Evolutionary conservation across 2,329 filamentous ascomycete species (phyloP), one percentile per base, ranked within the genome.

Genomic region (Epichloe glyceriae): DNA sequence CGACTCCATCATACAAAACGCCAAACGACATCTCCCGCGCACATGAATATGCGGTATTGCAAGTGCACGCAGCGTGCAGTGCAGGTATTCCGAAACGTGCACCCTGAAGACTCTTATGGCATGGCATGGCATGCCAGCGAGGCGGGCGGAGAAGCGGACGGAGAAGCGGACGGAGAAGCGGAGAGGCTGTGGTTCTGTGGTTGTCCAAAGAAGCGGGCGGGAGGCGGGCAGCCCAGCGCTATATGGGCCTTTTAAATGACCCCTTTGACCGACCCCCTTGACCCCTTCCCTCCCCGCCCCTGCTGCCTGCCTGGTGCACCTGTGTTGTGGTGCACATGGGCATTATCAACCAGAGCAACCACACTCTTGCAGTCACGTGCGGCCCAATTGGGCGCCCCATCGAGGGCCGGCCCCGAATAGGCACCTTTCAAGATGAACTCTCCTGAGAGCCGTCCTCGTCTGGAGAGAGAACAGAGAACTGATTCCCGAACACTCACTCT

Each of bases 191-290:
- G 49, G 49, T 50, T 35, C 34, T 44, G 41, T 50, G 49, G 49
- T 50, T 35, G 37, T 40, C 49, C 43, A 35, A 40, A 52, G 40
- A 45, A 30, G 50, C 17, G 50, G 50, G 45, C 45, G 22, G 63
- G 51, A 47, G 64, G 70, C 66, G 70, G 72, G 73, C 70, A 68
- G 65, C 63, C 61, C 63, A 67, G 67, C 66, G 68, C 70, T 76
- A 74, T 78, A 75, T 78, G 74, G 73, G 67, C 70, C 68, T 71
- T 73, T 78, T 74, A 77, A 75, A 76, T 74, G 68, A 60, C 62
- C 64, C 59, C 57, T 55, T 56, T 52, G 26, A 4, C 60, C 63
- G 26, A 8, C 60, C 63, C 22, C 7, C 5, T 26, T 3, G 22
- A 26, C 6, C 6, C 22, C 22, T 2, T 26, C 22, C 22, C 22